Evolutionary conservation across 331 rosid genomes (phyloP).

Genomic region (Quercus lobata): DNA sequence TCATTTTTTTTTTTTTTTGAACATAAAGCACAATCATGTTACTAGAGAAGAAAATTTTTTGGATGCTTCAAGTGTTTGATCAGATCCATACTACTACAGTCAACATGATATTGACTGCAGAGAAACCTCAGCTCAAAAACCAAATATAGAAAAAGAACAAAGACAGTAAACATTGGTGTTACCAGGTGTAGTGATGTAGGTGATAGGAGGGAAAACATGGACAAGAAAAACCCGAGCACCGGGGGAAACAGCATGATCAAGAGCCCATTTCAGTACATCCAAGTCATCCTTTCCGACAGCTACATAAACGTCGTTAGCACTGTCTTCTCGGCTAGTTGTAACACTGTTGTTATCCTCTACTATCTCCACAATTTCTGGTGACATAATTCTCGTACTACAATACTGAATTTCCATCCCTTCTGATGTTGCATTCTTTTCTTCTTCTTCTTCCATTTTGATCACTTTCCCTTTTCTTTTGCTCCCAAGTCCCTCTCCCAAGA

Average conservation of each 20-base stretch:
- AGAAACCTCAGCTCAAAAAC: too few relatives aligned
- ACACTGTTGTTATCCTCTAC: conserved; percentile 44
- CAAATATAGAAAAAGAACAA: neutral
- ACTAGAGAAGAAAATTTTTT: too few relatives aligned
- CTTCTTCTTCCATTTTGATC: conserved; percentile 38
- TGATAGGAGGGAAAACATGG: conserved; percentile 65
- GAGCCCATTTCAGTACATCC: conserved; percentile 69
- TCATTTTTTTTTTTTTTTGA: neutral
- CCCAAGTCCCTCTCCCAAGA: neutral
- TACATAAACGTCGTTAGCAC: conserved; percentile 55
- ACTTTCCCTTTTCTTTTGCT: neutral
- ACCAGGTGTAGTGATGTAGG: conserved; percentile 78
- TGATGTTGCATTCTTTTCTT: conserved; percentile 14
- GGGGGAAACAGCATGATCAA: conserved; percentile 56
- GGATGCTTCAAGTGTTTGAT: too few relatives aligned
- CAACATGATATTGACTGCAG: neutral
- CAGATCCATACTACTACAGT: neutral
- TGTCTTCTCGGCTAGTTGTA: conserved; percentile 18
- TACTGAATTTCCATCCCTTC: conserved; percentile 31
- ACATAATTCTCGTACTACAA: neutral
- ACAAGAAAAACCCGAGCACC: conserved; percentile 61
- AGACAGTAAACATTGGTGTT: neutral
- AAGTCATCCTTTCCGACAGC: conserved; percentile 81
- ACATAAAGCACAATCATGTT: neutral
- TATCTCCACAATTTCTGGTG: conserved; percentile 50